phyloP scores from a whole-genome alignment of 2,329 filamentous ascomycete genomes.

The Fusarium sp. region DNA sequence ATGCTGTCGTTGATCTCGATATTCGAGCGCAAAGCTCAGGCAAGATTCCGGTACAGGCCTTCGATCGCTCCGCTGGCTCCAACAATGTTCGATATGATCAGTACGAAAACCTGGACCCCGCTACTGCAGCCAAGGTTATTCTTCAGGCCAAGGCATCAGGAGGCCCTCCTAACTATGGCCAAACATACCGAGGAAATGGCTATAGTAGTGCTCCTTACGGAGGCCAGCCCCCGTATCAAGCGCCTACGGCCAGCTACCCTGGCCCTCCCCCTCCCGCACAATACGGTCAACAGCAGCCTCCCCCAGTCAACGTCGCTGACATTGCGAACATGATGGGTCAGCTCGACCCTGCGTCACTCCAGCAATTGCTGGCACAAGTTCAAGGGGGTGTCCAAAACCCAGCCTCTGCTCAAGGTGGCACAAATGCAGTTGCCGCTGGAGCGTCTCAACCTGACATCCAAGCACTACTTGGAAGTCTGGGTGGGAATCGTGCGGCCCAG shows the following conservation, averaged over 20 bases:
- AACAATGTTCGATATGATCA: conserved; percentile 86
- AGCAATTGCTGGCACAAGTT: conserved; percentile 74
- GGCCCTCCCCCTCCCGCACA: conserved; percentile 44
- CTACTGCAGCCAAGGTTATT: conserved; percentile 84
- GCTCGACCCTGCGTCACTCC: conserved; percentile 76
- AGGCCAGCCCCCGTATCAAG: conserved; percentile 44
- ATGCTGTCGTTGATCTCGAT: conserved; percentile 84
- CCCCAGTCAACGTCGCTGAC: conserved; percentile 57
- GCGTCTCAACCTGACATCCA: conserved; percentile 58
- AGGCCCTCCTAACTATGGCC: conserved; percentile 45
- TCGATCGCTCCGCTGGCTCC: conserved; percentile 80
- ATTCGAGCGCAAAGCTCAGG: conserved; percentile 74
- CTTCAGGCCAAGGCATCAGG: conserved; percentile 71
- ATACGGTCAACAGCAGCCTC: conserved; percentile 49
- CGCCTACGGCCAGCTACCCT: conserved; percentile 47
- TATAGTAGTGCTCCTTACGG: conserved; percentile 50
- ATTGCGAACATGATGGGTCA: conserved; percentile 74
- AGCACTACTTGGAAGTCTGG: conserved; percentile 58
- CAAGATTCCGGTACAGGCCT: conserved; percentile 85
- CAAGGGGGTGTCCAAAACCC: conserved; percentile 43
- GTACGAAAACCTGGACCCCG: conserved; percentile 84
- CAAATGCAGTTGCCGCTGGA: conserved; percentile 40
- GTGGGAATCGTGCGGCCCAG: conserved; percentile 42
- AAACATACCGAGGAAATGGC: conserved; percentile 45
- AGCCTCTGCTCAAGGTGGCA: conserved; percentile 26